Base-by-base conservation (phyloP, 352 stramenopile species). In the Phytophthora constricta region DNA sequence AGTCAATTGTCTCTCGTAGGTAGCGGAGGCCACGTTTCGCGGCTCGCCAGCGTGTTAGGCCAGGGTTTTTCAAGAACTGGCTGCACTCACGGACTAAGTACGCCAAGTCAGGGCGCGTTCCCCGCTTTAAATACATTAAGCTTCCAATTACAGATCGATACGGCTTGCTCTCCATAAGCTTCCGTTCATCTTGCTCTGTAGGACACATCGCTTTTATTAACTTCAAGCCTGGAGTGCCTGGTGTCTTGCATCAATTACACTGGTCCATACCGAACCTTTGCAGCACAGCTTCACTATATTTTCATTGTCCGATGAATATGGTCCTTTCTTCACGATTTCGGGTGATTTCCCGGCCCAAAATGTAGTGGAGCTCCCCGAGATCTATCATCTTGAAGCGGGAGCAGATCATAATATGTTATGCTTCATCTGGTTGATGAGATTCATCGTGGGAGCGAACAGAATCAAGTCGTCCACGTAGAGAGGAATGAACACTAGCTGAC, bases 381-480 rank as follows among this genome's bases (percentile, higher is more conserved):
- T 70, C 55, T n/a, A 67, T 74, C 65, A 73, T 73, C 26, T 61
- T 48, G 22, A 73, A 73, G 5, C 47, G 28, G 1, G 27, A 5
- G 5, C 5, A 19, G 3, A 74, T 34, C 31, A 68, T n/a, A n/a
- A n/a, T n/a, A n/a, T n/a, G n/a, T n/a, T 62, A 16, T 46, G 7
- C 25, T 68, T 68, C 52, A 61, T 50, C 20, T 64, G 9, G 1
- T 63, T 39, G 0, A 70, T 74, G 0, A 64, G 20, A 1, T 22
- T 27, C 39, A 34, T 70, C 10, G 8, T 70, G 5, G 61, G 52
- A 20, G 61, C 61, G 43, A 71, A 75, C 8, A 75, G 23, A 4
- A 71, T 59, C 11, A 70, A 31, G 41, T 75, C 61, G 46, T 75
- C 67, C 0, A 70, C 67, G 31, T 70, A 75, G 9, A 75, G 51